Evolutionary conservation across 106 monocot species (phyloP).

Genomic region (Chionographis japonica): DNA sequence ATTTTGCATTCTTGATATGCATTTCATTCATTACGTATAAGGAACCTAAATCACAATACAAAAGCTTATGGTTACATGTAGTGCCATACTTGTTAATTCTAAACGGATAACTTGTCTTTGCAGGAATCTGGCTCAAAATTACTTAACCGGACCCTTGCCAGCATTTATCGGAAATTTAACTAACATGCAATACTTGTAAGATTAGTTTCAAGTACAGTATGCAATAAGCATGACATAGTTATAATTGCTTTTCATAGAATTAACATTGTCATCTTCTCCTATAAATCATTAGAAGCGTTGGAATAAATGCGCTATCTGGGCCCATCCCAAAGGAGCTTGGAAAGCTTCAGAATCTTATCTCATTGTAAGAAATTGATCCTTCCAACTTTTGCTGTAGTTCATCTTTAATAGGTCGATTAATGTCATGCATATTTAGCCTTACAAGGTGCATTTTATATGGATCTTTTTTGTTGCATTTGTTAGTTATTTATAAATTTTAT

Average conservation of each 20-base stretch:
- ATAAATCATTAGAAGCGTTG: constrained; percentile 9
- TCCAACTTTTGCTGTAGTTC: background rate
- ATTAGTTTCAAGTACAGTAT: background rate
- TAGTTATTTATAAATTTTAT: no score
- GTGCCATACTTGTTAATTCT: no score
- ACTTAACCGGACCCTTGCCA: constrained; percentile 35
- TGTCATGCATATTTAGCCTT: no score
- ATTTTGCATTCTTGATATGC: no score
- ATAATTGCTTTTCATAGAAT: background rate
- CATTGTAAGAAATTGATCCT: constrained; percentile 19
- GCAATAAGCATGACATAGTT: background rate
- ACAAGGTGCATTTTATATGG: no score
- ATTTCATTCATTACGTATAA: no score
- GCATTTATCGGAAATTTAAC: constrained; percentile 36
- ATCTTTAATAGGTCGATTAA: no score
- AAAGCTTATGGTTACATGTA: no score
- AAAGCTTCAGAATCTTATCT: constrained; percentile 17
- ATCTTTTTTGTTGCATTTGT: no score
- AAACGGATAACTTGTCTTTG: background rate
- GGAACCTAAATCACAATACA: no score
- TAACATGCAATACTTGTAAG: constrained; percentile 32
- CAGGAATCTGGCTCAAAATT: constrained; percentile 35
- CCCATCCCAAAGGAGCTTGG: constrained; percentile 43
- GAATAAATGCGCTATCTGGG: constrained; percentile 37
- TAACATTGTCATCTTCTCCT: background rate